A percentile compares a stretch with the other conserved stretches of the same genome.
Evolutionary conservation across 257 asterid genomes (phyloP).

Genomic region (Scutellaria barbata): DNA sequence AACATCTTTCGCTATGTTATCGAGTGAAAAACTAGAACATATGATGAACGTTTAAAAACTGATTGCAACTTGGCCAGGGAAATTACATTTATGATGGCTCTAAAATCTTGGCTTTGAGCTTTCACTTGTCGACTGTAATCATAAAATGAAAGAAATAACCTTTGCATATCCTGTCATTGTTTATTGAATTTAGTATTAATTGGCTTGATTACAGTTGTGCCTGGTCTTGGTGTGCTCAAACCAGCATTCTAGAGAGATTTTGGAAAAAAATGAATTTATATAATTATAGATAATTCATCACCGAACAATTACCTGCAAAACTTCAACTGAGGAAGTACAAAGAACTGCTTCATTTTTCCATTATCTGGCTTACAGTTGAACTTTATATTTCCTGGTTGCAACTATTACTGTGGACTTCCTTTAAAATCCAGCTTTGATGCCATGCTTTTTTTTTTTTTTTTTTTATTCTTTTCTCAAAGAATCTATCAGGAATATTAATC

Average conservation of each 20-base stretch:
- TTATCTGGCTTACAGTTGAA: slow-evolving; percentile 21
- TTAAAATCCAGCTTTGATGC: neutral
- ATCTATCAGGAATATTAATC: neutral
- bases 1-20: neutral
- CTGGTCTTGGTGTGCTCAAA: neutral
- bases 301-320: slow-evolving; percentile 2
- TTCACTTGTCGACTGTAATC: neutral
- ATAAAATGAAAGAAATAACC: neutral
- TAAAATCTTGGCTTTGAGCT: slow-evolving; percentile 7
- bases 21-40: neutral
- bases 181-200: neutral
- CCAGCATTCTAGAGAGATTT: neutral
- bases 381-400: slow-evolving; percentile 1
- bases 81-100: slow-evolving; percentile 1
- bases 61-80: neutral
- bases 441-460: neutral
- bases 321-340: neutral
- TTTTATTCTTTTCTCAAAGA: neutral
- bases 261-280: neutral
- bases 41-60: neutral
- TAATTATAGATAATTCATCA: neutral
- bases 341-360: slow-evolving; percentile 1
- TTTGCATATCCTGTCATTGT: neutral
- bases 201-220: neutral
- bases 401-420: slow-evolving; percentile 12